A percentile compares a stretch with the other conserved stretches of the same genome.
Conservation (phyloP, 2,329 filamentous ascomycete genomes). For the Colletotrichum spaethianum region DNA sequence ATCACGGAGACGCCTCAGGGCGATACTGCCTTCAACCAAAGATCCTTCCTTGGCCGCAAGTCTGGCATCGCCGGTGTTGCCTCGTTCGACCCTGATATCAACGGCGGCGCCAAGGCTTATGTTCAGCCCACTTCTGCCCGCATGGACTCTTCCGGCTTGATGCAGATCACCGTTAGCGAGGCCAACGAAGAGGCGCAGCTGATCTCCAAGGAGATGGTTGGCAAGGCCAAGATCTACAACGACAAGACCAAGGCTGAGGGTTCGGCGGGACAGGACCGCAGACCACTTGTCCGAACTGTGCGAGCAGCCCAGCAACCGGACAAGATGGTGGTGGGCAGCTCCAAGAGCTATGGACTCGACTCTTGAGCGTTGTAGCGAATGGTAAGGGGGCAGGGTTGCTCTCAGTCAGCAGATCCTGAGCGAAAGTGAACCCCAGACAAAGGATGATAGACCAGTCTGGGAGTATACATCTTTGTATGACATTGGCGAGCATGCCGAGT, state of each 20-base stretch:
- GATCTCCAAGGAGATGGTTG: constrained; percentile 62
- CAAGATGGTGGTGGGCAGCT: constrained; percentile 51
- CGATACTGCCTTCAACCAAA: constrained; percentile 59
- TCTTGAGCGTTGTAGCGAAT: constrained; percentile 22
- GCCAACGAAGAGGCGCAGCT: constrained; percentile 55
- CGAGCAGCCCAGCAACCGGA: not conserved
- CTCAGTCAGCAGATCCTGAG: not conserved
- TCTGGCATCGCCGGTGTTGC: constrained; percentile 51
- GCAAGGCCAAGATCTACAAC: constrained; percentile 52
- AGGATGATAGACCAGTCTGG: not conserved
- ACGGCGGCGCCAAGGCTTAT: constrained; percentile 70
- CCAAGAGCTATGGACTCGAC: constrained; percentile 56
- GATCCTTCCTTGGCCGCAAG: constrained; percentile 38
- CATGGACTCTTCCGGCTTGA: constrained; percentile 65
- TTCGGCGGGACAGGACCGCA: not conserved
- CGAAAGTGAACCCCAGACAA: not conserved
- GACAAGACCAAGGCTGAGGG: constrained; percentile 39
- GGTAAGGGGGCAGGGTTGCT: not conserved
- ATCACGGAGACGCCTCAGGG: constrained; percentile 59
- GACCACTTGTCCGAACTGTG: constrained; percentile 3
- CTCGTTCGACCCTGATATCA: constrained; percentile 61
- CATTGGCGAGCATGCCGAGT: constrained; percentile 15
- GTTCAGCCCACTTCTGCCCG: constrained; percentile 60
- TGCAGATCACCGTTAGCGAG: constrained; percentile 61
- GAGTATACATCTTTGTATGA: constrained; percentile 5